A percentile compares a stretch with the other conserved stretches of the same genome.
These are phyloP conservation scores for Crucihimalaya himalaica DNA, from an alignment of 345 rosid species.

Conservation along the genomic window DNA sequence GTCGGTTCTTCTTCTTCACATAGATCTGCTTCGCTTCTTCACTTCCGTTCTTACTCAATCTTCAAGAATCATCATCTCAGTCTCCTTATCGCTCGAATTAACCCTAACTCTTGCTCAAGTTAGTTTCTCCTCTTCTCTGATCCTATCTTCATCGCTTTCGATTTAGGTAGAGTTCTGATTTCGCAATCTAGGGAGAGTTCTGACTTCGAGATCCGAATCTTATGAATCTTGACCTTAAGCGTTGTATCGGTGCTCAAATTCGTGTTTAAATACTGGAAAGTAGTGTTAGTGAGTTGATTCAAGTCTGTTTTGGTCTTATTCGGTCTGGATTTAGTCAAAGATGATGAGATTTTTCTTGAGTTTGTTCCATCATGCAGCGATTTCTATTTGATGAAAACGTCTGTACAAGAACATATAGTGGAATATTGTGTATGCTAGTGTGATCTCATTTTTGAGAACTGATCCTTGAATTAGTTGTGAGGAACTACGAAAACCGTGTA, in stretches of 20 bases:
- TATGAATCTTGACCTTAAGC: background rate
- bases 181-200: background rate
- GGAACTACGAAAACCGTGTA: background rate
- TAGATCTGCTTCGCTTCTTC: background rate
- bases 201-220: background rate
- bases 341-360: too few relatives aligned
- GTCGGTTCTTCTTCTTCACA: background rate
- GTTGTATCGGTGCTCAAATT: background rate
- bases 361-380: too few relatives aligned
- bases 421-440: background rate
- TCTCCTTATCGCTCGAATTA: background rate
- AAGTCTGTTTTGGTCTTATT: background rate
- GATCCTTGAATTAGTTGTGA: background rate
- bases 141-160: background rate
- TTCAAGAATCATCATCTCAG: background rate
- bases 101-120: background rate
- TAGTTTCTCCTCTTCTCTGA: background rate
- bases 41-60: too few relatives aligned
- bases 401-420: background rate
- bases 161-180: background rate
- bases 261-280: background rate
- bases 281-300: background rate
- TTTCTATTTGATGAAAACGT: background rate
- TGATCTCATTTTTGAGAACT: background rate
- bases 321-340: background rate